Base-by-base conservation (phyloP, 441 rosid genomes). In the Gossypium davidsonii region DNA sequence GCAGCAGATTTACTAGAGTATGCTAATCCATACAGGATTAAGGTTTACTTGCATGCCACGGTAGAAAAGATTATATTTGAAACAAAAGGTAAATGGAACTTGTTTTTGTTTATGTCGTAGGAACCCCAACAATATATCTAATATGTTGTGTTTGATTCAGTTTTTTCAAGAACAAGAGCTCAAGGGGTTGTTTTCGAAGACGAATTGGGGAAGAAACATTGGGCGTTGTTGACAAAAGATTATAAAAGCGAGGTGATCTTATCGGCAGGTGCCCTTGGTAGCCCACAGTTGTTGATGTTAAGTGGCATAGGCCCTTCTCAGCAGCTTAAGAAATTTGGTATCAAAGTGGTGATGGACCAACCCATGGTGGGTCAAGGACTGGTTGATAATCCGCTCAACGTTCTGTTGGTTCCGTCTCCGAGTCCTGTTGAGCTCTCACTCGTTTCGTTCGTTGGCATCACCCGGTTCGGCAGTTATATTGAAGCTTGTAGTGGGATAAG, bases 221-320 rank as follows among this genome's bases (percentile, higher is more conserved):
- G 77, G 76, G 98, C 93, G 7, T 82, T 85, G 46, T 79, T 91
- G 26, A 86, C 78, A 11, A 71, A 62, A 14, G 89, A 89, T 14
- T 51, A 80, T 10, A 77, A 72, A 7, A 89, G 81, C 31, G 97
- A 91, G 74, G 75, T 90, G 17, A 86, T 91, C 5, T n/a, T 89
- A 42, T 86, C 96, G 0, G 83, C 96, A 0, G 97, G 98, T 2
- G 89, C 98, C 3, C 44, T 94, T 0, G 98, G 98, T 10, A 94
- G 96, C 84, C 97, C 97, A 68, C 98, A 94, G 37, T 80, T 91
- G 6, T 60, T 94, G 52, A 85, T 94, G 90, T 75, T 94, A 61
- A 94, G 98, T 15, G 98, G 98, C 5, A 70, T 94, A 0, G 97
- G 98, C 28, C 97, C 98, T 3, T 23, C 39, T 3, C 79, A 71